These are phyloP conservation scores for Caryopteris hybrid DNA, from an alignment of 305 asterid species.

Conservation along the genomic window DNA sequence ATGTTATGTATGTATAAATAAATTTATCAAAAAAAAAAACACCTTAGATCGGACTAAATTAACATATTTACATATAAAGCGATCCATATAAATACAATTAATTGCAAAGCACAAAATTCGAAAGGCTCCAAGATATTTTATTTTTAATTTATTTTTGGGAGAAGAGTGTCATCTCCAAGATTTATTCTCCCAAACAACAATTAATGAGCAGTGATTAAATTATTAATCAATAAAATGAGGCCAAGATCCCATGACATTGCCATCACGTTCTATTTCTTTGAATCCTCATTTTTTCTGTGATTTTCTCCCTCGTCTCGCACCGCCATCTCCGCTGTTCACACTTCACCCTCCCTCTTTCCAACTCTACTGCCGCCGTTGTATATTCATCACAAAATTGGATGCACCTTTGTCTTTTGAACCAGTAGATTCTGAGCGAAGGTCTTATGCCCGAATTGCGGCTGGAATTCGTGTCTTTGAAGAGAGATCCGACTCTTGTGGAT, in stretches of 20 bases:
- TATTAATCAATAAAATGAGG: neutral
- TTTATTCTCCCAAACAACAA: slow-evolving; percentile 9
- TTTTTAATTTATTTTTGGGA: too few relatives aligned
- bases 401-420: slow-evolving; percentile 6
- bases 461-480: slow-evolving; percentile 15
- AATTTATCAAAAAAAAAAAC: too few relatives aligned
- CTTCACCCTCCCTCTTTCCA: slow-evolving; percentile 8
- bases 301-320: slow-evolving; percentile 17
- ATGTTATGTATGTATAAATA: too few relatives aligned
- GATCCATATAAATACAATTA: too few relatives aligned
- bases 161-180: neutral
- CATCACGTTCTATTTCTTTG: neutral
- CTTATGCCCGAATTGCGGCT: slow-evolving; percentile 14
- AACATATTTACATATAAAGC: too few relatives aligned
- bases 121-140: too few relatives aligned
- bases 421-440: neutral
- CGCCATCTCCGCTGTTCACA: slow-evolving; percentile 17
- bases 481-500: slow-evolving; percentile 24
- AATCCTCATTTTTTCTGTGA: neutral
- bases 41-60: too few relatives aligned
- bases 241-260: neutral
- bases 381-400: neutral
- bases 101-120: too few relatives aligned
- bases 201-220: neutral
- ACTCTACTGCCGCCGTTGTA: slow-evolving; percentile 9